Evolutionary conservation across 306 rosid species (phyloP).

Genomic region (Begonia peltatifolia): DNA sequence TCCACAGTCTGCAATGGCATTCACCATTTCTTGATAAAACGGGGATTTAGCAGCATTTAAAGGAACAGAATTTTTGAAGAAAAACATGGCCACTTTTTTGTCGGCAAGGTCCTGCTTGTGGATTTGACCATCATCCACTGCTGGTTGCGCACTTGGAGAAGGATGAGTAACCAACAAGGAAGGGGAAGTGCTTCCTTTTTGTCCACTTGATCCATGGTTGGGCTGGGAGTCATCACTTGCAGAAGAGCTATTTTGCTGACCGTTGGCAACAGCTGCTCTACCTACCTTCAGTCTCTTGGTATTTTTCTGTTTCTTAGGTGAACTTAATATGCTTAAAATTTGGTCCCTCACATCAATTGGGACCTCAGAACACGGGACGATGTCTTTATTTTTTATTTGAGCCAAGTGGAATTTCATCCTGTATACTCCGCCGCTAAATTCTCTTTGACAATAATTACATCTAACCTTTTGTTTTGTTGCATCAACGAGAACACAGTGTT

Average conservation of each 20-base stretch:
- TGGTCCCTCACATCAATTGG: conserved; percentile 48
- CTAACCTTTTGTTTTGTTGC: conserved; percentile 54
- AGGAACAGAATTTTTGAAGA: conserved; percentile 52
- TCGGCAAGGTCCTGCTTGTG: conserved; percentile 43
- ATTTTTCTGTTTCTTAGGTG: conserved; percentile 53
- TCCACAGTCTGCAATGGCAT: conserved; percentile 45
- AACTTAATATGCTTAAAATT: conserved; percentile 38
- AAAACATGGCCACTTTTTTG: conserved; percentile 47
- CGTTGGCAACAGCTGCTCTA: conserved; percentile 27
- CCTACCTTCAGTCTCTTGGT: conserved; percentile 40
- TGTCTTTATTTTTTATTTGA: conserved; percentile 67
- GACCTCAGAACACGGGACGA: conserved; percentile 52
- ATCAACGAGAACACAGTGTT: conserved; percentile 55
- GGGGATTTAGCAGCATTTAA: conserved; percentile 47
- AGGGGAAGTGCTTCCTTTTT: conserved; percentile 42
- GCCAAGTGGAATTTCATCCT: conserved; percentile 83
- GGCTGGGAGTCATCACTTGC: conserved; percentile 43
- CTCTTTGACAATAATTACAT: conserved; percentile 56
- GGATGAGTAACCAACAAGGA: conserved; percentile 29
- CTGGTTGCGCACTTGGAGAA: conserved; percentile 30
- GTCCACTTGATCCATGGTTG: conserved; percentile 39
- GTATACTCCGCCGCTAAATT: conserved; percentile 73
- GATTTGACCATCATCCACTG: conserved; percentile 30
- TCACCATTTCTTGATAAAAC: conserved; percentile 59
- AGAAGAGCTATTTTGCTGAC: conserved; percentile 46